Base-by-base conservation (phyloP, 2,329 filamentous ascomycete species). In the Ramularia collo-cygni region DNA sequence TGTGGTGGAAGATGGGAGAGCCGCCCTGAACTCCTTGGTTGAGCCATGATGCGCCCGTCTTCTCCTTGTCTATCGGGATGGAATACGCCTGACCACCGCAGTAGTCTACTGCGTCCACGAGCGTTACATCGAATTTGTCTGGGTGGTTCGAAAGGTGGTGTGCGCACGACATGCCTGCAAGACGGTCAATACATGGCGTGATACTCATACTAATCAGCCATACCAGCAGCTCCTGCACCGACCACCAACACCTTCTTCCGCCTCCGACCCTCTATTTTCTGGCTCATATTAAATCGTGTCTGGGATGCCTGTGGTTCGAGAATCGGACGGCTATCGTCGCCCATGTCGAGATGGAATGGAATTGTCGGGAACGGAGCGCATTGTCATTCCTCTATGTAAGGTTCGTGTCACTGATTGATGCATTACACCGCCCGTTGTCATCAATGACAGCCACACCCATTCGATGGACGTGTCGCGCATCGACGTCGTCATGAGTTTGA, bases 1-100 rank as follows among this genome's bases (percentile, higher is more conserved):
- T 81, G 53, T 82, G 78, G 54, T 81, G 76, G 61, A 82, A 82
- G 48, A 81, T 81, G 63, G 79, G 70, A 26, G 70, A 74, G 12
- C 78, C 77, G 19, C 78, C 77, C 52, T 82, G 77, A 1, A 82
- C 76, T 37, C 76, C 76, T 46, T 79, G 74, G 43, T 79, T 79
- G 38, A 79, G 61, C 75, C 73, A 78, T 50, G 64, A 68, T 16
- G 76, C 75, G 7, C 76, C 75, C 56, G 77, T 69, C 44, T 69
- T 69, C 37, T 71, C 59, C 42, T 74, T 70, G 55, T 79, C 71
- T 14, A 80, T 52, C 2, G 69, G 62, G 27, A 78, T 73, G 1
- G 75, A 76, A 46, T 74, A 77, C 1, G 76, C 76, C 53, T 79
- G 75, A 4, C 76, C 76, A 39, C 76, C 76, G 40, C 77, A 76